Conservation (phyloP, 805 yeast species). For the Debaryomyces hansenii region DNA sequence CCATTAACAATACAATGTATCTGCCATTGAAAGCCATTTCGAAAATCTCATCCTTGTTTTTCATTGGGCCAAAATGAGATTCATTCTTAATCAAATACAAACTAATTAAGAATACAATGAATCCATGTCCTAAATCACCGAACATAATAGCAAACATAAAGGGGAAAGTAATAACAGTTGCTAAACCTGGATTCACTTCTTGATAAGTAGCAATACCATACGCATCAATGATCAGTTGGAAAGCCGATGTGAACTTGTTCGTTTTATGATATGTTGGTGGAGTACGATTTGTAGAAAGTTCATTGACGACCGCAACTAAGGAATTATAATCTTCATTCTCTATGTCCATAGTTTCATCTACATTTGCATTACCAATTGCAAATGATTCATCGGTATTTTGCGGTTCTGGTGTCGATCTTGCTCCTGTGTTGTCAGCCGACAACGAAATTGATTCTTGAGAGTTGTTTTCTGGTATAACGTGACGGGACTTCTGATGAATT, state of each 20-base stretch:
- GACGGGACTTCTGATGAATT: constrained; percentile 36
- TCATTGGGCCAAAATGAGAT: constrained; percentile 47
- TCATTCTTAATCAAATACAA: constrained; percentile 56
- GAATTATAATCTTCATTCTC: constrained; percentile 18
- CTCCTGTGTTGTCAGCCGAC: constrained; percentile 6
- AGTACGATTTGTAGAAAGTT: constrained; percentile 60
- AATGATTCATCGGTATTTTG: constrained; percentile 11
- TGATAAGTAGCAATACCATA: constrained; percentile 75
- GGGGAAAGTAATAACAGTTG: constrained; percentile 74
- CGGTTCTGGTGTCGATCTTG: constrained; percentile 3
- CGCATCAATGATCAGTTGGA: constrained; percentile 73
- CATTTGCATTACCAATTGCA: constrained; percentile 22
- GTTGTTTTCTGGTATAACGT: constrained; percentile 3
- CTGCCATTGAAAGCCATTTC: constrained; percentile 78
- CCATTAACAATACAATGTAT: constrained; percentile 69
- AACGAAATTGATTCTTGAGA: constrained; percentile 17
- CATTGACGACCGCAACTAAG: constrained; percentile 50
- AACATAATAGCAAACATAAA: constrained; percentile 84
- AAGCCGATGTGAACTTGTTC: constrained; percentile 68
- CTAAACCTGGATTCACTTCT: constrained; percentile 74
- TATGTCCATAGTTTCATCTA: constrained; percentile 12
- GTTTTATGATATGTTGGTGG: constrained; percentile 74
- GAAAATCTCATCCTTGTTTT: constrained; percentile 67
- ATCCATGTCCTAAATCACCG: constrained; percentile 82
- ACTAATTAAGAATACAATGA: constrained; percentile 59